phyloP scores from a whole-genome alignment of 306 rosid species.

The Prunus salicina region DNA sequence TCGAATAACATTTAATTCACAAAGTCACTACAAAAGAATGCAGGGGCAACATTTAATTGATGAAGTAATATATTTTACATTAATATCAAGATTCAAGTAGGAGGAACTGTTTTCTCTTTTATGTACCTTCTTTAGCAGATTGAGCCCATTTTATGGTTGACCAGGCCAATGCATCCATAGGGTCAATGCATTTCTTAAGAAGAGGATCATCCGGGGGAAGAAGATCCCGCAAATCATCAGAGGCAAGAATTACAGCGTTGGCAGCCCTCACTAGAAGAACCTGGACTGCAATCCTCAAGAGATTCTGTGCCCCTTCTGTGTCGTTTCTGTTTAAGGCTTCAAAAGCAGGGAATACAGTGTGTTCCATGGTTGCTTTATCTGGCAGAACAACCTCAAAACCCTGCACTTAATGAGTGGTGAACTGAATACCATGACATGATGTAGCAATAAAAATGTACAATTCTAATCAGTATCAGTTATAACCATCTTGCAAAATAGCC shows the following conservation, averaged over 20 bases:
- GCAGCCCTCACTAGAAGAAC: constrained; percentile 77
- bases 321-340: constrained; percentile 74
- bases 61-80: not conserved
- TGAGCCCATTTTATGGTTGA: constrained; percentile 40
- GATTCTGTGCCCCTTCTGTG: constrained; percentile 69
- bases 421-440: not conserved
- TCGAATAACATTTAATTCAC: not conserved
- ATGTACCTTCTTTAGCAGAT: constrained; percentile 26
- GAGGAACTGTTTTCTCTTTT: not conserved
- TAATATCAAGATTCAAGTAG: not conserved
- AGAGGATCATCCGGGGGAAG: constrained; percentile 60
- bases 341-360: constrained; percentile 59
- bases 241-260: constrained; percentile 60
- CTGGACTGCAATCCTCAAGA: constrained; percentile 69
- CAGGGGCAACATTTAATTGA: not conserved
- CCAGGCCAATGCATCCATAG: constrained; percentile 44
- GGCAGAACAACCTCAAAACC: constrained; percentile 77
- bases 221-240: constrained; percentile 55
- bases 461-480: not conserved
- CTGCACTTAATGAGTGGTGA: constrained; percentile 25
- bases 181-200: constrained; percentile 42
- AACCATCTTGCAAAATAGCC: not conserved
- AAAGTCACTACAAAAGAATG: not conserved
- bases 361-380: constrained; percentile 76
- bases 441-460: not conserved